These are phyloP conservation scores for Fusarium pininemorale DNA, from an alignment of 2,329 filamentous ascomycete genomes.

Conservation along the genomic window DNA sequence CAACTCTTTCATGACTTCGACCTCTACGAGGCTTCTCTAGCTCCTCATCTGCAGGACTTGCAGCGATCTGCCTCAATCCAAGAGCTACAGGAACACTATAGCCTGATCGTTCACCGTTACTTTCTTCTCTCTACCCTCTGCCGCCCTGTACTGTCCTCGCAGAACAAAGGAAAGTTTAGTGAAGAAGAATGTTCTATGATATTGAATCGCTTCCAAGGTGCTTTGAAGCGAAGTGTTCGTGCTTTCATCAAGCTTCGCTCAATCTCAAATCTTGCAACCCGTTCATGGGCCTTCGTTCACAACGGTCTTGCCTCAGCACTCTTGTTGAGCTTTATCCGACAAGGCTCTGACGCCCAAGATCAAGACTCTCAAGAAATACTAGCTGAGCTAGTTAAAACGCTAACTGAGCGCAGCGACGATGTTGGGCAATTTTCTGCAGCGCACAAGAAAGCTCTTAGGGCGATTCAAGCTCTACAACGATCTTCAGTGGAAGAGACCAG, in stretches of 20 bases:
- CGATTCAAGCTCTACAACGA: slow-evolving; percentile 19
- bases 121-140: slow-evolving; percentile 26
- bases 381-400: slow-evolving; percentile 8
- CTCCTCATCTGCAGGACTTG: background rate
- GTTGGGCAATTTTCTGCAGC: slow-evolving; percentile 12
- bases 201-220: background rate
- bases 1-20: slow-evolving; percentile 2
- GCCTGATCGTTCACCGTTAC: slow-evolving; percentile 14
- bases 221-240: slow-evolving; percentile 8
- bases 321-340: slow-evolving; percentile 22
- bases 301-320: slow-evolving; percentile 31
- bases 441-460: slow-evolving; percentile 26
- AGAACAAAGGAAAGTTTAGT: background rate
- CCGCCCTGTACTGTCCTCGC: slow-evolving; percentile 11
- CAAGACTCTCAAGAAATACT: slow-evolving; percentile 25
- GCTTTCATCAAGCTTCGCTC: slow-evolving; percentile 25
- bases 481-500: background rate
- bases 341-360: background rate
- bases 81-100: slow-evolving; percentile 21
- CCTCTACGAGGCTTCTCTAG: background rate
- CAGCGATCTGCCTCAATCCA: slow-evolving; percentile 15
- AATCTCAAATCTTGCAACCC: slow-evolving; percentile 19
- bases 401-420: slow-evolving; percentile 7
- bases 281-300: slow-evolving; percentile 34
- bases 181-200: background rate